Conservation (phyloP, 495 filamentous ascomycete species). For the Trichocladium antarcticum region DNA sequence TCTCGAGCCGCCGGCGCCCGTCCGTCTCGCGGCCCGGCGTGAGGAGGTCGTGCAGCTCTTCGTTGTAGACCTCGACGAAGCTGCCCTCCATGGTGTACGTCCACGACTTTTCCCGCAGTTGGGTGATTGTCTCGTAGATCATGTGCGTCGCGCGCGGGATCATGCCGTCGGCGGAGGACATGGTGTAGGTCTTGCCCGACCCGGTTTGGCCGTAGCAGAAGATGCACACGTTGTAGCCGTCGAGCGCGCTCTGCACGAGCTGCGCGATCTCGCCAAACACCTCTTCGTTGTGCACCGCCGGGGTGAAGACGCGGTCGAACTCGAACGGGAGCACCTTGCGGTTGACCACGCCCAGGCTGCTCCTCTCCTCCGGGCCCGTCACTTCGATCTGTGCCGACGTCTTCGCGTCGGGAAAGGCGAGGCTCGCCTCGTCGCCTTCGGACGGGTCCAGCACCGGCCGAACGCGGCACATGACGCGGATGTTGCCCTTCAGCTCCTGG, state of each 20-base stretch:
- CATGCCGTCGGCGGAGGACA: constrained; percentile 90
- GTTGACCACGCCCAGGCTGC: constrained; percentile 60
- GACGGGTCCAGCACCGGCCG: constrained; percentile 60
- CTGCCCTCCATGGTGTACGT: constrained; percentile 85
- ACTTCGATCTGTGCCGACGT: constrained; percentile 81
- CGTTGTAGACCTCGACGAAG: constrained; percentile 99
- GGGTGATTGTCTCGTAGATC: constrained; percentile 77
- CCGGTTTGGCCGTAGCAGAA: constrained; percentile 99
- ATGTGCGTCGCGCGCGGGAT: constrained; percentile 87
- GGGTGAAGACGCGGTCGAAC: constrained; percentile 90
- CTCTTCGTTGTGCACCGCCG: constrained; percentile 62
- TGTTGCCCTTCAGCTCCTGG: constrained; percentile 98
- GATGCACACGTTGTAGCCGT: constrained; percentile 98
- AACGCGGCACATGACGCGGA: constrained; percentile 94
- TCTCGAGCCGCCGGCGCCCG: constrained; percentile 83
- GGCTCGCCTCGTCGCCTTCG: constrained; percentile 49
- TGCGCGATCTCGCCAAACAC: constrained; percentile 97
- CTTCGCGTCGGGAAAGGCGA: constrained; percentile 68
- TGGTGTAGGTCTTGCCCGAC: constrained; percentile 92
- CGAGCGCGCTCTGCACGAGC: constrained; percentile 87
- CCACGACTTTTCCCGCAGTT: constrained; percentile 86
- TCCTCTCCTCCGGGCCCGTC: constrained; percentile 71
- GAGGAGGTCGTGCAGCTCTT: constrained; percentile 87
- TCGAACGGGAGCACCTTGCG: constrained; percentile 74
- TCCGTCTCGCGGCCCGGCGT: constrained; percentile 59